Conservation (phyloP, 73 alveolate genomes). For the Paramecium bursaria region DNA sequence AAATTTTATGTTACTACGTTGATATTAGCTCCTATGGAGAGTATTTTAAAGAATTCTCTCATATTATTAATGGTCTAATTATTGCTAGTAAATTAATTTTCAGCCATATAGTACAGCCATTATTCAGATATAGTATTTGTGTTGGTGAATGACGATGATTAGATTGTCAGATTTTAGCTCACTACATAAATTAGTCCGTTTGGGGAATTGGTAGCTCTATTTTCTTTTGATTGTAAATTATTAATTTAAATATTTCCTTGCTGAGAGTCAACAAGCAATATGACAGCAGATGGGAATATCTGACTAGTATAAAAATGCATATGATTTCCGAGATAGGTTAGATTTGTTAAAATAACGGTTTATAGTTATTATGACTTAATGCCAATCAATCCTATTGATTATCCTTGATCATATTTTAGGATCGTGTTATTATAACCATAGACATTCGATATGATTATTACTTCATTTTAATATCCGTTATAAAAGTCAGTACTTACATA, state of each 20-base stretch:
- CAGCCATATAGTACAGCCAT: not conserved
- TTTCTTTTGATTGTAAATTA: not conserved
- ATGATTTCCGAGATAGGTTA: conserved; percentile 32
- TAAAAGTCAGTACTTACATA: not conserved
- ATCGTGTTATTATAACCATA: conserved; percentile 20
- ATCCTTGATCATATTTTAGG: conserved; percentile 22
- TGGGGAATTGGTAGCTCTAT: conserved; percentile 21
- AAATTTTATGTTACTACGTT: conserved; percentile 21
- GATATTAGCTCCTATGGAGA: conserved; percentile 10
- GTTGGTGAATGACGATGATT: not conserved
- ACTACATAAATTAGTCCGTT: not conserved
- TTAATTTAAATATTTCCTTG: not conserved
- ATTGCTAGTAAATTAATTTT: not conserved
- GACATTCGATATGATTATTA: not conserved
- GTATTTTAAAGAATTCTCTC: not conserved
- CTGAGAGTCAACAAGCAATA: conserved; percentile 12
- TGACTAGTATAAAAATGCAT: not conserved
- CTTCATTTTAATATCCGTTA: not conserved
- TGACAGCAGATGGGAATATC: not conserved
- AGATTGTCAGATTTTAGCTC: not conserved
- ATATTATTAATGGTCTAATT: not conserved
- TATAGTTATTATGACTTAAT: conserved; percentile 7
- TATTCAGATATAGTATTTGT: conserved; percentile 2
- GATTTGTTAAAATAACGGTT: not conserved
- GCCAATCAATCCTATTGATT: not conserved